Base-by-base conservation (phyloP, 331 rosid genomes). In the Rosa hybrid region DNA sequence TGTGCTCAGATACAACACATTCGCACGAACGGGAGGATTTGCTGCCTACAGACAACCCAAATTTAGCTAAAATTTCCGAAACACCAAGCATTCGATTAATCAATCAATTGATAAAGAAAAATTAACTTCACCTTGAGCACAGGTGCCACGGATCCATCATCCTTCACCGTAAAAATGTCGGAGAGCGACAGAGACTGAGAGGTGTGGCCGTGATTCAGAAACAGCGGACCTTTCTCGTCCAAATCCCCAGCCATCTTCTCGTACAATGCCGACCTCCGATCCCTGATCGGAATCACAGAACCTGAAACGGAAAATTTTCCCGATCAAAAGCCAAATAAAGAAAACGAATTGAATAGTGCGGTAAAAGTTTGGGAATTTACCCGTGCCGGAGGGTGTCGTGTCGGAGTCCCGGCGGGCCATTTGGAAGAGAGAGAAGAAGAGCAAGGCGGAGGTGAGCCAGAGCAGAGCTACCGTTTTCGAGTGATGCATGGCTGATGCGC, bases 1-100 rank as follows among this genome's bases (percentile, higher is more conserved):
- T 8, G 92, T 27, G 87, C 88, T 86, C 84, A 96, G 57, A 82
- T 91, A 84, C 92, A 96, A 72, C 4, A 91, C 98, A 88, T 76
- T 93, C 41, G 99, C 99, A 63, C 98, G 94, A 2, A 96, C 94
- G 1, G 99, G 97, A 81, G 99, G 99, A 87, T 87, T 83, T 70
- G 97, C 98, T 10, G 94, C 92, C 99, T 96, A 83, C 79, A 86
- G 20, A 77, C 5, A 44, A 73, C 14, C 9, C 45, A 63, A 14
- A 34, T 57, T 6, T 60, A 49, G 50, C 74, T 44, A 30, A 77
- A 46, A 77, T 20, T 45, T 34, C 62, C 39, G 8, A 18, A 23
- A 20, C 23, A 34, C 59, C 6, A 77, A 64, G 7, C 6, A 12
- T 18, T 9, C 20, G 45, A 18, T 17, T 12, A 9, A 34, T 5